Evolutionary conservation across 495 filamentous ascomycete species (phyloP).

Genomic region (Polyplosphaeria fusca): DNA sequence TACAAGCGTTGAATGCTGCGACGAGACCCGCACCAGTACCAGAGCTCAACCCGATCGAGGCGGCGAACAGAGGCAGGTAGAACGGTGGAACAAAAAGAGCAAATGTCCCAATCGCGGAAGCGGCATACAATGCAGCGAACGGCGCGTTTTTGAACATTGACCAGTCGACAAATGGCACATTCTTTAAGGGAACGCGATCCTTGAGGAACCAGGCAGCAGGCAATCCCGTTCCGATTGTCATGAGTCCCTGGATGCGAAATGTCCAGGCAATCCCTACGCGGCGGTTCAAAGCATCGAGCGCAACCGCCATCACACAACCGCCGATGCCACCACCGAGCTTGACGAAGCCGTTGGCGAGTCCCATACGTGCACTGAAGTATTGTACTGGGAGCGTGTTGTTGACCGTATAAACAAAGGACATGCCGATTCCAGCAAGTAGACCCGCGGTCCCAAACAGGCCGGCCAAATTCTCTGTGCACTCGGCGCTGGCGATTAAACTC

Average conservation of each 20-base stretch:
- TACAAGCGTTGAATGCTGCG: slow-evolving; percentile 56
- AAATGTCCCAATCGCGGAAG: slow-evolving; percentile 58
- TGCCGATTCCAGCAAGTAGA: slow-evolving; percentile 53
- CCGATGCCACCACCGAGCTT: slow-evolving; percentile 55
- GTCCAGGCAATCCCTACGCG: slow-evolving; percentile 53
- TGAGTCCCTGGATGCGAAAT: slow-evolving; percentile 51
- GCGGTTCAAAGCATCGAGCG: slow-evolving; percentile 47
- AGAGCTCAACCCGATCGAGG: slow-evolving; percentile 48
- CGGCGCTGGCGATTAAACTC: slow-evolving; percentile 52
- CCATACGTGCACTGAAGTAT: slow-evolving; percentile 54
- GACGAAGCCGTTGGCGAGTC: slow-evolving; percentile 57
- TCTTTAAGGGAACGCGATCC: slow-evolving; percentile 49
- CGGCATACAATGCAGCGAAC: slow-evolving; percentile 53
- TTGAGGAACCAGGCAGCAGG: slow-evolving; percentile 58
- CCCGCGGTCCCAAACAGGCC: slow-evolving; percentile 57
- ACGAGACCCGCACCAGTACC: slow-evolving; percentile 52
- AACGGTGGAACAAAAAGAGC: slow-evolving; percentile 60
- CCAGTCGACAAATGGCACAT: slow-evolving; percentile 51
- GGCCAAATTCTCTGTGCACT: slow-evolving; percentile 47
- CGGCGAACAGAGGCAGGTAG: slow-evolving; percentile 53
- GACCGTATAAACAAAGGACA: slow-evolving; percentile 37
- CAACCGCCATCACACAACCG: slow-evolving; percentile 50
- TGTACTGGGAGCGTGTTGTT: slow-evolving; percentile 49
- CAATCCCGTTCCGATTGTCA: slow-evolving; percentile 49
- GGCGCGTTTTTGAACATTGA: slow-evolving; percentile 49